These are phyloP conservation scores for Ogataea trehaloabstinens DNA, from an alignment of 805 yeast species.

Conservation along the genomic window DNA sequence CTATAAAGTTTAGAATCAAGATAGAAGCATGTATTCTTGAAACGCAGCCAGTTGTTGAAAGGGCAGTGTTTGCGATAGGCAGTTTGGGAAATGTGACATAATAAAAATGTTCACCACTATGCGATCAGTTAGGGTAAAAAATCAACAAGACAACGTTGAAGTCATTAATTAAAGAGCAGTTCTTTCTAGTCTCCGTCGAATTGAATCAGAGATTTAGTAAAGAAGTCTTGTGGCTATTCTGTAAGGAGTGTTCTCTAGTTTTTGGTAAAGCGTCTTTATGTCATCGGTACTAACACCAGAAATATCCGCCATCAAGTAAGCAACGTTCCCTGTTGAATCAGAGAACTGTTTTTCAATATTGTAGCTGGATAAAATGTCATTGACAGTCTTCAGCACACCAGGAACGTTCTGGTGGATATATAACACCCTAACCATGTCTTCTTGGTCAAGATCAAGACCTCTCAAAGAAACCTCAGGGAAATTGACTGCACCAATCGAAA, in stretches of 20 bases:
- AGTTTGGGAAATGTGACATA: no score
- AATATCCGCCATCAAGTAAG: slow-evolving; percentile 97
- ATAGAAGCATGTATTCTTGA: no score
- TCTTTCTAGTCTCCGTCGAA: neutral
- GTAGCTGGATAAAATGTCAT: slow-evolving; percentile 90
- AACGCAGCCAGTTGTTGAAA: no score
- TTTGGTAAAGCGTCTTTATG: slow-evolving; percentile 79
- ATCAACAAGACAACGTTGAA: slow-evolving; percentile 1
- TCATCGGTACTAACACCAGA: slow-evolving; percentile 79
- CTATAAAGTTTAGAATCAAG: no score
- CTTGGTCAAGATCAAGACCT: slow-evolving; percentile 82
- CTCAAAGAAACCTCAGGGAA: slow-evolving; percentile 97
- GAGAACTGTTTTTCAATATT: slow-evolving; percentile 97
- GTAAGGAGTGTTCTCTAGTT: slow-evolving; percentile 85
- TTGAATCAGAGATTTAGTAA: slow-evolving; percentile 44
- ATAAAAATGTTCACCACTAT: neutral
- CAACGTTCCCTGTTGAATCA: slow-evolving; percentile 94
- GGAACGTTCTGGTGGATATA: slow-evolving; percentile 98
- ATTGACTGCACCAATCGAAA: slow-evolving; percentile 92
- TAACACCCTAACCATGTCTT: slow-evolving; percentile 85
- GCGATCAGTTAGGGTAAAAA: neutral
- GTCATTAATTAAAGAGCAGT: neutral
- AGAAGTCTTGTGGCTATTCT: slow-evolving; percentile 87
- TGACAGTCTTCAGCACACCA: slow-evolving; percentile 96
- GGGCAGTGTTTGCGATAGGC: no score